phyloP scores from a whole-genome alignment of 1,284 basidiomycete genomes.

The Puccinia coronata region DNA sequence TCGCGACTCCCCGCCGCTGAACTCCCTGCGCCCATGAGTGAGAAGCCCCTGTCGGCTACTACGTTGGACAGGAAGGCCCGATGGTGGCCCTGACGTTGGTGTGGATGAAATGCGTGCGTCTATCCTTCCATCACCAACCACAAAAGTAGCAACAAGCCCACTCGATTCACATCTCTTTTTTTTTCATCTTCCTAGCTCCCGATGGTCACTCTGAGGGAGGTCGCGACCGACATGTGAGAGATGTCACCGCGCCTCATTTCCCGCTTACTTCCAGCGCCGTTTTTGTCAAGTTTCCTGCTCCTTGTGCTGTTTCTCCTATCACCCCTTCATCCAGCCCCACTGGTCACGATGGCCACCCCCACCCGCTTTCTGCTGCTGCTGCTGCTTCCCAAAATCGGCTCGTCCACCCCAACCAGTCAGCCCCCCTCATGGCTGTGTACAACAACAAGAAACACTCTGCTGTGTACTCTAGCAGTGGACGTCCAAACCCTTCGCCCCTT shows the following conservation, averaged over 20 bases:
- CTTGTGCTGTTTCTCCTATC: conserved; percentile 33
- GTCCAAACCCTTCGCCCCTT: conserved; percentile 22
- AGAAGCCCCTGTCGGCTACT: conserved; percentile 45
- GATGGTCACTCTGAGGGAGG: conserved; percentile 40
- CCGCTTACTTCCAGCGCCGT: conserved; percentile 25
- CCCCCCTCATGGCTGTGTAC: background rate
- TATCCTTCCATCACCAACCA: too few relatives aligned
- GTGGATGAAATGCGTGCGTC: conserved; percentile 47
- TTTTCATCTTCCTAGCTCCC: conserved; percentile 37
- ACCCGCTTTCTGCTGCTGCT: too few relatives aligned
- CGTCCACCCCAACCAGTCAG: background rate
- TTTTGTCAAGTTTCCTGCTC: conserved; percentile 48
- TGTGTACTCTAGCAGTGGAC: conserved; percentile 3
- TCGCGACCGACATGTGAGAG: conserved; percentile 51
- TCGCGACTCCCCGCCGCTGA: conserved; percentile 29
- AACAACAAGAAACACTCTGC: conserved; percentile 2
- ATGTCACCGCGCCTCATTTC: conserved; percentile 49
- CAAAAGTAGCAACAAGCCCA: too few relatives aligned
- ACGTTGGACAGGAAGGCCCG: conserved; percentile 46
- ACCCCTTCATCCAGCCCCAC: conserved; percentile 34
- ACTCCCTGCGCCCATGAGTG: background rate
- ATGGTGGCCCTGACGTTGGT: conserved; percentile 49
- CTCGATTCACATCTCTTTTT: too few relatives aligned
- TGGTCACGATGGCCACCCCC: background rate
- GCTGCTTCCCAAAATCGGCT: background rate